These are phyloP conservation scores for Colletotrichum magnum DNA, from an alignment of 2,329 filamentous ascomycete genomes.

Conservation along the genomic window DNA sequence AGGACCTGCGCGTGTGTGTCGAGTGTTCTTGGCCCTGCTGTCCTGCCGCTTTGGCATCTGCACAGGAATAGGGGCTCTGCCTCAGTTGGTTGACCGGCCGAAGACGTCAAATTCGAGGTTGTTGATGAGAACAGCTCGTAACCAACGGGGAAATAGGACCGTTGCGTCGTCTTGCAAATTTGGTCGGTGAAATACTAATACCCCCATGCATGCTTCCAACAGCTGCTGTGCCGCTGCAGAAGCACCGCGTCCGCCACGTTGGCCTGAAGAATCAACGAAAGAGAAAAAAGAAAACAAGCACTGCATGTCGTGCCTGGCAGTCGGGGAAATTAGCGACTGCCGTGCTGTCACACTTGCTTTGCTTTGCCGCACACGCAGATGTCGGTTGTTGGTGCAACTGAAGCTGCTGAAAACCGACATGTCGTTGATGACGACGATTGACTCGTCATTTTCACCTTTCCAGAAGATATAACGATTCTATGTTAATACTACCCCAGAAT, in stretches of 20 bases:
- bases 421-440: not conserved
- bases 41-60: not conserved
- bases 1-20: not conserved
- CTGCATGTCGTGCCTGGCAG: not conserved
- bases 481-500: not conserved
- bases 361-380: not conserved
- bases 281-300: not conserved
- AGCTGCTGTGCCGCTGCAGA: constrained; percentile 17
- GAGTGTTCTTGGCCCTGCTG: not conserved
- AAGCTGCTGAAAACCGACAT: not conserved
- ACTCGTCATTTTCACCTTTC: not conserved
- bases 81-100: constrained; percentile 6
- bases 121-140: not conserved
- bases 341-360: constrained; percentile 12
- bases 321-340: constrained; percentile 32
- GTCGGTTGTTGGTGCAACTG: not conserved
- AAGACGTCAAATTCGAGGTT: not conserved
- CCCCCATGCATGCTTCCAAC: not conserved
- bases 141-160: not conserved
- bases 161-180: not conserved
- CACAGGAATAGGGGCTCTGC: constrained; percentile 16
- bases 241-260: constrained; percentile 20
- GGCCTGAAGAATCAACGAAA: constrained; percentile 8
- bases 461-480: too few relatives aligned
- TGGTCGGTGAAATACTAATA: not conserved